Conservation (phyloP, 192 early-diverging fungal genomes). For the Entophlyctis helioformis region DNA sequence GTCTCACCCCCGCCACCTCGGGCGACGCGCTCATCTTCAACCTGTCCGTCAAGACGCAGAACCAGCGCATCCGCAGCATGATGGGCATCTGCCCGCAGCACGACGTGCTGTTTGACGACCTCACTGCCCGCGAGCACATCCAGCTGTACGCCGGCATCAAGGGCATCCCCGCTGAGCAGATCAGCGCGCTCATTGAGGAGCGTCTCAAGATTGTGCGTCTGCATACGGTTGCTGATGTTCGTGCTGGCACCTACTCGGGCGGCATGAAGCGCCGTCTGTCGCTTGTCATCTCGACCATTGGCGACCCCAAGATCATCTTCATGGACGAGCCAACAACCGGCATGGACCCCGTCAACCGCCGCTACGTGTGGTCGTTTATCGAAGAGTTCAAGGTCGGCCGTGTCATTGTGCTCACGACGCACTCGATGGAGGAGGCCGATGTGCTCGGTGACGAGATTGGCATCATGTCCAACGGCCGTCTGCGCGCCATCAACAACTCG, state of each 20-base stretch:
- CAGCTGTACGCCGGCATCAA: slow-evolving; percentile 52
- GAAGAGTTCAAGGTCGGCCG: slow-evolving; percentile 41
- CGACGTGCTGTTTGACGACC: slow-evolving; percentile 51
- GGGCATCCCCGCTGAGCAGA: slow-evolving; percentile 29
- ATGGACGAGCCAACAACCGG: slow-evolving; percentile 47
- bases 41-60: slow-evolving; percentile 33
- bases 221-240: slow-evolving; percentile 29
- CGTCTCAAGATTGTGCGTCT: slow-evolving; percentile 37
- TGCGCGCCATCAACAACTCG: slow-evolving; percentile 50
- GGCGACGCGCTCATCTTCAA: slow-evolving; percentile 46
- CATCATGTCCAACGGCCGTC: slow-evolving; percentile 51
- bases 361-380: slow-evolving; percentile 46
- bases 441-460: slow-evolving; percentile 43
- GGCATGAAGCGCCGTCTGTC: slow-evolving; percentile 56
- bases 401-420: slow-evolving; percentile 39
- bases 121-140: slow-evolving; percentile 53
- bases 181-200: slow-evolving; percentile 26
- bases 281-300: slow-evolving; percentile 54
- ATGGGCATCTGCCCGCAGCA: slow-evolving; percentile 66
- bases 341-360: slow-evolving; percentile 53
- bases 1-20: slow-evolving; percentile 36
- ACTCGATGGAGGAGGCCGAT: slow-evolving; percentile 66
- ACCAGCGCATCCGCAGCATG: slow-evolving; percentile 39
- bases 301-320: slow-evolving; percentile 45
- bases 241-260: slow-evolving; percentile 18